Evolutionary conservation across 2,329 filamentous ascomycete genomes (phyloP), one percentile per base, ranked within the genome.

Genomic region (Xylaria digitata): DNA sequence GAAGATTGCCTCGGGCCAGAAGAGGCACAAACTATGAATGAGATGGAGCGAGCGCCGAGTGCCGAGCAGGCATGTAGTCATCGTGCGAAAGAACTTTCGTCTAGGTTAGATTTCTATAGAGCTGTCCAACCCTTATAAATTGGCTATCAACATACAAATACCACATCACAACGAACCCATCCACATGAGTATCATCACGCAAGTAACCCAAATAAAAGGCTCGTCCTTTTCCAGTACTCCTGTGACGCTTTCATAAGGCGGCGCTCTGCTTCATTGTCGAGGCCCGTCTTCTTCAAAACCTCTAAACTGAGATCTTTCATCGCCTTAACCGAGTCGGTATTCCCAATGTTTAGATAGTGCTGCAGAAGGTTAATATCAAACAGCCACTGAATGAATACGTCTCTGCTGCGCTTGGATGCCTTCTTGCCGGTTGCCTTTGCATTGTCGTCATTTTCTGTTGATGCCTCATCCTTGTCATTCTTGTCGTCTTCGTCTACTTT

Each of bases 151-250:
- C 30, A 49, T 59, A 19, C 54, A 52, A 46, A 52, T 48, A 40
- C 32, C 8, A 60, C 23, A 48, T 50, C 49, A 49, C 30, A 43
- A 52, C 26, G 9, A 43, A 60, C 52, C 26, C 7, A 40, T 57
- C 17, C 53, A 59, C 40, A 60, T 23, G 64, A 68, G 62, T 66
- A 69, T 72, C 72, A 72, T 77, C 70, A 85, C 71, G 84, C 84
- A 70, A 97, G 80, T 63, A 97, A 81, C 1, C 92, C 93, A 80
- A 97, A 97, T 30, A 97, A 79, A 69, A 97, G 79, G 77, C 87
- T 90, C 11, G 92, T 96, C 74, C 91, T 88, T 81, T 91, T 92
- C 89, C 92, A 96, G 78, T 96, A 96, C 58, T 94, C 92, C 52
- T 85, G 82, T 6, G 92, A 87, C 17, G 84, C 82, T 78, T 90